Percentiles rank a stretch among this genome's conserved stretches.
phyloP scores from a whole-genome alignment of 164 flowering plant species.

The Cinnamomum chago region DNA sequence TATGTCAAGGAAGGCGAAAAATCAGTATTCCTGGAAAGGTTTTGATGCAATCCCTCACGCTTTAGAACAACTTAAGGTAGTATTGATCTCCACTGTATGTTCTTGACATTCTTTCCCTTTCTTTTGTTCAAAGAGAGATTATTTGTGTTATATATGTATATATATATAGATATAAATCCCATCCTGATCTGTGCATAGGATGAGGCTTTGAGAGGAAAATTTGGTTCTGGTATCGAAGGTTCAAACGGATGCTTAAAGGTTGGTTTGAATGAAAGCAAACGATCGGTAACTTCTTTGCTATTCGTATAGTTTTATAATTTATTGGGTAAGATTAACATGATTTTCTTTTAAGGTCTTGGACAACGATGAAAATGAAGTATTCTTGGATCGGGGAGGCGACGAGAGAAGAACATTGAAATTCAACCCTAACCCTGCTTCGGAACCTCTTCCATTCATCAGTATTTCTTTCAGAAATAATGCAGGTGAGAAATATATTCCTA shows the following conservation, averaged over 20 bases:
- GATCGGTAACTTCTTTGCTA: background rate
- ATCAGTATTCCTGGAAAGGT: constrained; percentile 86
- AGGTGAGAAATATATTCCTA: background rate
- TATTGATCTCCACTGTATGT: background rate
- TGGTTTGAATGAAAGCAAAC: constrained; percentile 8
- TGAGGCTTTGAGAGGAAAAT: constrained; percentile 50
- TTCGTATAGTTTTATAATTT: background rate
- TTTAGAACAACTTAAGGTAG: constrained; percentile 61
- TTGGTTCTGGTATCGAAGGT: background rate
- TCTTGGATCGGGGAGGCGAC: constrained; percentile 32
- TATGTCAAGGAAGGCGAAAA: constrained; percentile 76
- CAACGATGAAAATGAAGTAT: constrained; percentile 48
- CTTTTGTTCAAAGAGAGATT: background rate
- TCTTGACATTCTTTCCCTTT: background rate
- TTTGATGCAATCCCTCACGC: constrained; percentile 69
- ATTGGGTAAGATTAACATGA: background rate
- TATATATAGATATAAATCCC: background rate
- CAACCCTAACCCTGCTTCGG: constrained; percentile 21
- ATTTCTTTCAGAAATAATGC: background rate
- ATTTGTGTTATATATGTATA: background rate
- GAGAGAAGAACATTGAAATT: constrained; percentile 39
- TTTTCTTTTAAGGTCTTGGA: constrained; percentile 41
- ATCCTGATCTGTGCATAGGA: constrained; percentile 32
- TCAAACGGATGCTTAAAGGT: constrained; percentile 37
- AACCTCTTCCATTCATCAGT: constrained; percentile 23